A percentile compares a stretch with the other conserved stretches of the same genome.
Evolutionary conservation across 1,284 basidiomycete genomes (phyloP).

Genomic region (Leccinum angustisporum): DNA sequence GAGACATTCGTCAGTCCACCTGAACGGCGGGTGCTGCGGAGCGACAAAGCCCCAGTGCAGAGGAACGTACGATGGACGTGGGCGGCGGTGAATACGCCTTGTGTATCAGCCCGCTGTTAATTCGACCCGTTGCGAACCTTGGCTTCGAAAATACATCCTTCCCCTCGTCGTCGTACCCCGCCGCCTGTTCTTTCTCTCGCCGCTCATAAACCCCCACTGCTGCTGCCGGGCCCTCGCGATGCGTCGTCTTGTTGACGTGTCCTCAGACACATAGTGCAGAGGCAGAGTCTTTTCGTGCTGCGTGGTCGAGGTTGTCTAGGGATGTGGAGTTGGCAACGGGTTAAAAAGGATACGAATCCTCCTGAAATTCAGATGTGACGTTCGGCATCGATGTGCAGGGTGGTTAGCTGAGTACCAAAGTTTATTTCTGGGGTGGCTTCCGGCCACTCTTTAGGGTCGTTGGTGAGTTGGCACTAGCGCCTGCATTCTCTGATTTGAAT

Average conservation of each 20-base stretch:
- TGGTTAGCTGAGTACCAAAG: conserved; percentile 50
- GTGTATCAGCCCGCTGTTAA: conserved; percentile 61
- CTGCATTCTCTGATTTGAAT: too few relatives aligned
- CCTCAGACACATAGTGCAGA: conserved; percentile 70
- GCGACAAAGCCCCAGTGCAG: conserved; percentile 1
- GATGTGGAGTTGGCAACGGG: conserved; percentile 29
- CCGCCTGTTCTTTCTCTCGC: conserved; percentile 39
- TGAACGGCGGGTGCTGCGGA: conserved; percentile 5
- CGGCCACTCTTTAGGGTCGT: too few relatives aligned
- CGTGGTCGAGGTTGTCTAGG: conserved; percentile 33
- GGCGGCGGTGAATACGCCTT: conserved; percentile 65
- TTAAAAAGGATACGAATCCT: conserved; percentile 58
- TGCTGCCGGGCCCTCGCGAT: conserved; percentile 44
- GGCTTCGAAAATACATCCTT: conserved; percentile 75
- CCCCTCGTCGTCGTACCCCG: conserved; percentile 60
- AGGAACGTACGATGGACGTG: conserved; percentile 59
- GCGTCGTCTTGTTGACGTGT: conserved; percentile 60
- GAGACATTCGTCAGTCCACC: neutral
- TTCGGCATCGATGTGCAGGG: conserved; percentile 40
- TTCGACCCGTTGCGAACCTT: conserved; percentile 43
- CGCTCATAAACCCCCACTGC: conserved; percentile 35
- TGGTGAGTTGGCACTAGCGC: too few relatives aligned
- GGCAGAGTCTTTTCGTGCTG: conserved; percentile 58
- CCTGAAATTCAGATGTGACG: conserved; percentile 67
- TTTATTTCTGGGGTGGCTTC: conserved; percentile 62